Conservation (phyloP, 2,329 filamentous ascomycete species). For the Xylariaceae sp. region DNA sequence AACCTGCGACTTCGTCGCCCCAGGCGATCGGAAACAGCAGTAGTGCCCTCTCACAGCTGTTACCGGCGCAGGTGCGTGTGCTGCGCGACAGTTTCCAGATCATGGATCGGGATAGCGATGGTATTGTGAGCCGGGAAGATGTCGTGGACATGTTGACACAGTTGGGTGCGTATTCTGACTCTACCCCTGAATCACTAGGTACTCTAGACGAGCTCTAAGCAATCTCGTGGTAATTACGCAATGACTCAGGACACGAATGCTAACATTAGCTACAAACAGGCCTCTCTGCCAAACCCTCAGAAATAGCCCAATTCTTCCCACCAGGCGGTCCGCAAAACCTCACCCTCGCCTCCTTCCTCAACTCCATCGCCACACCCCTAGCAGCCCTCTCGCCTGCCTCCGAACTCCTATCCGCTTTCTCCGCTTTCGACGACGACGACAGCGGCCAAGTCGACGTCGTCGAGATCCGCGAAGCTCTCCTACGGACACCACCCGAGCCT, state of each 20-base stretch:
- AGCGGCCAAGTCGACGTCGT: conserved; percentile 83
- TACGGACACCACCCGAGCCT: conserved; percentile 74
- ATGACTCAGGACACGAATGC: neutral
- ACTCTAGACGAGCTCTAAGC: neutral
- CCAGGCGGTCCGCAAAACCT: conserved; percentile 66
- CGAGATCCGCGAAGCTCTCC: conserved; percentile 75
- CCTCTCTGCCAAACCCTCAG: conserved; percentile 63
- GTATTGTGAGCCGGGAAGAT: conserved; percentile 73
- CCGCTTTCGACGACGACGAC: conserved; percentile 93
- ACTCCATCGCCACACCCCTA: conserved; percentile 69
- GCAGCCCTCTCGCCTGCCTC: conserved; percentile 68
- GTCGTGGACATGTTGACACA: conserved; percentile 83
- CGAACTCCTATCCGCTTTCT: conserved; percentile 84
- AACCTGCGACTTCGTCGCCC: conserved; percentile 30
- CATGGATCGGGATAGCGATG: conserved; percentile 83
- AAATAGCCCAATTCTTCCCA: conserved; percentile 79
- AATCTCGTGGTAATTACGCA: no score
- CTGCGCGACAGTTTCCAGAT: conserved; percentile 92
- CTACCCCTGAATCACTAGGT: neutral
- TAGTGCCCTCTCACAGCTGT: conserved; percentile 64
- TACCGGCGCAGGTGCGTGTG: conserved; percentile 76
- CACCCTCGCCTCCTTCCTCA: conserved; percentile 79
- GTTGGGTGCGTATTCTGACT: conserved; percentile 52
- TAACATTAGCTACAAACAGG: conserved; percentile 41
- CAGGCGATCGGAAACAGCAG: conserved; percentile 40